Evolutionary conservation across 1,284 basidiomycete genomes (phyloP), one percentile per base, ranked within the genome.

Genomic region (Moniliophthora roreri): DNA sequence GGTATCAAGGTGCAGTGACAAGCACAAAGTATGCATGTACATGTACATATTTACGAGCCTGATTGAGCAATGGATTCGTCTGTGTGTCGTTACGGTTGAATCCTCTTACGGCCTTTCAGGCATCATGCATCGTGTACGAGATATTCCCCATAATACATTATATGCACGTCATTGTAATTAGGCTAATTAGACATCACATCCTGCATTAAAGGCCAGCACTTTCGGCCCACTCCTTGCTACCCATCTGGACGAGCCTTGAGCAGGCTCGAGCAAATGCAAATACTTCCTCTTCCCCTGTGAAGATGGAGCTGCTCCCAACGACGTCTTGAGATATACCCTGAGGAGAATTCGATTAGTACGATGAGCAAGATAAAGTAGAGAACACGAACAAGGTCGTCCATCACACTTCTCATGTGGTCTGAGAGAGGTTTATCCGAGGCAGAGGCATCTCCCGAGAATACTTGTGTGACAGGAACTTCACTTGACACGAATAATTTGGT

Each of bases 401-500:
- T 93, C 48, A 93, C 83, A 59, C 81, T 84, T 32, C 90, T 82
- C 87, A 93, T 90, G 65, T 95, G 89, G 63, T 92, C 89, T 11
- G 87, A 83, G 18, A 90, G 78, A 15, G 69, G 64, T 57, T 67
- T 66, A 9, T 68, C 60, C 13, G 57, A 56, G 24, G 72, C 66
- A n/a, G 65, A 65, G 18, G 77, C 68, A 40, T 91, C 83, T 61
- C 90, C 90, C 1, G 90, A 87, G 71, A 97, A 98, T 50, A 95
- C 85, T 63, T 90, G 80, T 67, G 84, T 87, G 52, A 98, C 88
- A 8, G 93, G 93, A 0, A 92, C 91, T 68, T 95, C 91, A 15
- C 93, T 96, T 0, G 93, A 89, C 48, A 91, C 80, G 69, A 95
- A 93, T 2, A 98, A 77, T 65, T 93, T 93, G 1, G 92, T 95